Evolutionary conservation across 2,329 filamentous ascomycete species (phyloP).

Genomic region (Xylariaceae sp.): DNA sequence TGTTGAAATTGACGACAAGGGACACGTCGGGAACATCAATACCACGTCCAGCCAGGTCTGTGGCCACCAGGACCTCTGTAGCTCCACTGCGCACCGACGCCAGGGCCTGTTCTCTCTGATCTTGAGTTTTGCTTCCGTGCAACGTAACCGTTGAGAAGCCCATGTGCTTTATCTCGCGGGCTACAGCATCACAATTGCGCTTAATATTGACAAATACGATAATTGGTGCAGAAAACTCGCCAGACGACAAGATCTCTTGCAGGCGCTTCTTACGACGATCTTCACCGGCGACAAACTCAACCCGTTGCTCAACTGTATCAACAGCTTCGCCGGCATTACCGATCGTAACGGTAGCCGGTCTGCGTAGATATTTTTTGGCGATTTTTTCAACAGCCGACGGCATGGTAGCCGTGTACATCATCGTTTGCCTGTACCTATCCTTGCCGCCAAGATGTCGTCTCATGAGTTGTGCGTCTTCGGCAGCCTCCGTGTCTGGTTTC

Average conservation of each 20-base stretch:
- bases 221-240: constrained; percentile 85
- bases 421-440: constrained; percentile 91
- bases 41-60: constrained; percentile 93
- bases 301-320: constrained; percentile 95
- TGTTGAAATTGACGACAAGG: constrained; percentile 98
- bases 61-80: constrained; percentile 90
- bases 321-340: constrained; percentile 95
- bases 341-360: constrained; percentile 92
- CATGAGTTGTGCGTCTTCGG: constrained; percentile 88
- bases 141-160: constrained; percentile 89
- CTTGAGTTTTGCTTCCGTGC: constrained; percentile 95
- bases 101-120: constrained; percentile 93
- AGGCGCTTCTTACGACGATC: constrained; percentile 97
- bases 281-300: constrained; percentile 88
- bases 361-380: constrained; percentile 92
- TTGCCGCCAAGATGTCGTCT: constrained; percentile 74
- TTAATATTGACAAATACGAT: constrained; percentile 99
- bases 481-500: constrained; percentile 92
- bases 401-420: constrained; percentile 99
- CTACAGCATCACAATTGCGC: constrained; percentile 95
- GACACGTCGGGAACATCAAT: constrained; percentile 96
- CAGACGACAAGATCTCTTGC: constrained; percentile 82
- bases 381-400: constrained; percentile 90
- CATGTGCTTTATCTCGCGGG: constrained; percentile 91
- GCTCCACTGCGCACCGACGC: constrained; percentile 80